phyloP scores from a whole-genome alignment of 192 early-diverging fungal genomes.

The Rhizoclosmatium sp. region DNA sequence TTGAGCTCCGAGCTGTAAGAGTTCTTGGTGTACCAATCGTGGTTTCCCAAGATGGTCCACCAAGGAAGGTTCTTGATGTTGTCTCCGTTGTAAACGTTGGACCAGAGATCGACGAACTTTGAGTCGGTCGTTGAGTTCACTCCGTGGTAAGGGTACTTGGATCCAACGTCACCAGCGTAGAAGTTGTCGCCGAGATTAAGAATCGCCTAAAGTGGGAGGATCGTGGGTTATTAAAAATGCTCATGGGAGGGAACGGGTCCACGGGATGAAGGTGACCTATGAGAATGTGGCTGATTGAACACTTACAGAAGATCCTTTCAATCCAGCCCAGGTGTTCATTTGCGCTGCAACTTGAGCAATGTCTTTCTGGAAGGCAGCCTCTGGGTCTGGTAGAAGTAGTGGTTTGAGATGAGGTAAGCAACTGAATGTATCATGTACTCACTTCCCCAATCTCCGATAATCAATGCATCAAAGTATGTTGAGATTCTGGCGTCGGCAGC shows the following conservation, averaged over 20 bases:
- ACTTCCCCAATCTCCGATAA: slow-evolving; percentile 30
- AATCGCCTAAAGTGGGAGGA: neutral
- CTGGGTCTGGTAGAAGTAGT: neutral
- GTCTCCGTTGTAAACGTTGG: neutral
- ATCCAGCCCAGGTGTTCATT: slow-evolving; percentile 20
- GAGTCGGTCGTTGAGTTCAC: neutral
- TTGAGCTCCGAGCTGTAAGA: neutral
- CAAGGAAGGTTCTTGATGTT: slow-evolving; percentile 23
- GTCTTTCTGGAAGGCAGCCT: neutral
- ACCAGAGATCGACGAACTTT: slow-evolving; percentile 9
- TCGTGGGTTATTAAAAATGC: neutral
- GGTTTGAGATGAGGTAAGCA: neutral
- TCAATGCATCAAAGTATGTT: neutral
- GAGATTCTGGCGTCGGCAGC: neutral
- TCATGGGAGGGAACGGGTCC: too few relatives aligned
- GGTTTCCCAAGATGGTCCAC: slow-evolving; percentile 33
- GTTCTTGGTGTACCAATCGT: slow-evolving; percentile 32
- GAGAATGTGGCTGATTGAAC: neutral
- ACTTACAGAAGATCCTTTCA: neutral
- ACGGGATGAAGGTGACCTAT: too few relatives aligned
- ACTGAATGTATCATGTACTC: neutral
- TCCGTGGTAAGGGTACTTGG: neutral
- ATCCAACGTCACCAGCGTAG: neutral
- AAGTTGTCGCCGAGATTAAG: slow-evolving; percentile 9
- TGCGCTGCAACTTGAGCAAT: neutral